These are phyloP conservation scores for Thermoascus crustaceus DNA, from an alignment of 2,329 filamentous ascomycete genomes.

Conservation along the genomic window DNA sequence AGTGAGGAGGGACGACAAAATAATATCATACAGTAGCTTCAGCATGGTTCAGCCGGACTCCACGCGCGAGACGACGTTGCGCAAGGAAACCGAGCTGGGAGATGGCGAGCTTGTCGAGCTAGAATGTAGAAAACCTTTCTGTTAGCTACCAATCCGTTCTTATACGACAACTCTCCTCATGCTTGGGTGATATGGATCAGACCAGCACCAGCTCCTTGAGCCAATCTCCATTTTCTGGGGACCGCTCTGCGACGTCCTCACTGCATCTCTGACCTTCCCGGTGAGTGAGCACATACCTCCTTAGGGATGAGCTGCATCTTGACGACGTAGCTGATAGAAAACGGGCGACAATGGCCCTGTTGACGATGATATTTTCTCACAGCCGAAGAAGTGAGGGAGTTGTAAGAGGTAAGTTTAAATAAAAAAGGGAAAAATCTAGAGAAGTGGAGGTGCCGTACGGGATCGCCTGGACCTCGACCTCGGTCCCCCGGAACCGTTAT, in stretches of 20 bases:
- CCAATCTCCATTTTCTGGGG: no score
- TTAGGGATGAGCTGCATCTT: conserved; percentile 41
- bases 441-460: no score
- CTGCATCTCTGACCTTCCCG: conserved; percentile 2
- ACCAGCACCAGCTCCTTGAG: no score
- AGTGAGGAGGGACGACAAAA: conserved; percentile 1
- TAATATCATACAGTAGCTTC: conserved; percentile 62
- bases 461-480: not conserved
- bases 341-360: no score
- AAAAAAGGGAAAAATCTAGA: no score
- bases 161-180: not conserved
- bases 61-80: conserved; percentile 77
- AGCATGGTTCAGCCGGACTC: conserved; percentile 79
- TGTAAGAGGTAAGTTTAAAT: not conserved
- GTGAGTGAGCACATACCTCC: conserved; percentile 27
- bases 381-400: conserved; percentile 10
- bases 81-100: conserved; percentile 81
- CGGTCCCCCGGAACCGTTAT: not conserved
- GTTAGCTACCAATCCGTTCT: no score
- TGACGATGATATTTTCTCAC: no score
- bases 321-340: not conserved
- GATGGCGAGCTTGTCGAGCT: conserved; percentile 96
- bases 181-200: no score
- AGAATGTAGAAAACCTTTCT: not conserved
- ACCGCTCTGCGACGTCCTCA: not conserved